Evolutionary conservation across 768 basidiomycete species (phyloP), one percentile per base, ranked within the genome.

Genomic region (Psilocybe sp.): DNA sequence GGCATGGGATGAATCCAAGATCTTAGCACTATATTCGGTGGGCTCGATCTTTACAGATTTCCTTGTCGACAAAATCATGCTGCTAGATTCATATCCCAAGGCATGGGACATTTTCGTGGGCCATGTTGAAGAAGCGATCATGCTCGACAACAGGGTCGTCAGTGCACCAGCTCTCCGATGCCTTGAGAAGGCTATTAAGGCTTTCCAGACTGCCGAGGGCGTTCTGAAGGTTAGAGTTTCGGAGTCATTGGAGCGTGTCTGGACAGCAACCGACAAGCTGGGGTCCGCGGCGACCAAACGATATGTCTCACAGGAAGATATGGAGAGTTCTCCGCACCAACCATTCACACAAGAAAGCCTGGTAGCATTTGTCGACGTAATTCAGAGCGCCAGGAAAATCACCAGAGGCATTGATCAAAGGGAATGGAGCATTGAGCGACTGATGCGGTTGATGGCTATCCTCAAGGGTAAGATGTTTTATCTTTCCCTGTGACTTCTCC

Each of bases 1-100:
- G 40, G 77, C 84, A 20, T 94, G 91, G 86, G 89, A 92, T 61
- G 93, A 96, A 54, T 91, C 90, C 0, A 91, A 92, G 63, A 82
- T 86, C 20, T 79, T 98, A 31, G 90, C 92, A 0, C 68, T 97
- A 41, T 81, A 87, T 43, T 94, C 91, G 1, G 78, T 92, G 35
- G 92, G 92, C 1, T 80, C 85, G 0, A 86, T 98, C 49, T 84
- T 96, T 64, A 77, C 81, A 55, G 86, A 89, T 44, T 97, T 95
- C 70, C 64, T 94, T 10, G 68, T 80, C 1, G 69, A 78, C 3
- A 89, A 87, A 62, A 79, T 98, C 51, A 82, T 90, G 68, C 74
- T 75, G 35, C 76, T 96, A 3, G 73, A 81, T 0, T 81, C 84
- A 2, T 96, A 92, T 61, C 65, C 69, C 11, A 74, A 79, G 34